A percentile compares a stretch with the other conserved stretches of the same genome.
phyloP scores from a whole-genome alignment of 2,329 filamentous ascomycete species.

The Nothomitra cinnamomea region DNA sequence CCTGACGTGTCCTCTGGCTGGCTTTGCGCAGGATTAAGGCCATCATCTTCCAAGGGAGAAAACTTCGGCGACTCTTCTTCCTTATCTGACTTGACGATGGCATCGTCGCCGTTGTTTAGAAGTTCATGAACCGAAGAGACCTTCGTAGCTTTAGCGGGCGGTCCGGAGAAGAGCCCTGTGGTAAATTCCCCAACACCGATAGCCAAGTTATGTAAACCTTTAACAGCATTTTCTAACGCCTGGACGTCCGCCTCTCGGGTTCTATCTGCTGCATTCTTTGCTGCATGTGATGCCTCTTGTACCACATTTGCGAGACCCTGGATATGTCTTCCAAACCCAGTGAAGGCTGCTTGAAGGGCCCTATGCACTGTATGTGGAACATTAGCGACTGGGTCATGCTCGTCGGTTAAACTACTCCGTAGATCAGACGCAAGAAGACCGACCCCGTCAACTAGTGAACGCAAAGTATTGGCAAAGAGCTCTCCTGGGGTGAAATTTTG shows the following conservation, averaged over 20 bases:
- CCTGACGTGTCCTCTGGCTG: not conserved
- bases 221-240: slow-evolving; percentile 21
- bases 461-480: slow-evolving; percentile 19
- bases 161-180: slow-evolving; percentile 18
- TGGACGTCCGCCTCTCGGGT: slow-evolving; percentile 21
- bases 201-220: slow-evolving; percentile 23
- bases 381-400: slow-evolving; percentile 19
- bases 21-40: not conserved
- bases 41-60: not conserved
- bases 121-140: not conserved
- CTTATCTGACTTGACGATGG: not conserved
- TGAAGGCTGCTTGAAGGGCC: slow-evolving; percentile 15
- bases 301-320: slow-evolving; percentile 21
- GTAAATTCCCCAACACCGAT: slow-evolving; percentile 24
- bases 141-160: not conserved
- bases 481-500: slow-evolving; percentile 15
- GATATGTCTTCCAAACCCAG: slow-evolving; percentile 21
- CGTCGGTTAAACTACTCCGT: slow-evolving; percentile 20
- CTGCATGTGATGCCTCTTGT: slow-evolving; percentile 21
- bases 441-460: slow-evolving; percentile 20
- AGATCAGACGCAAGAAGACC: slow-evolving; percentile 22
- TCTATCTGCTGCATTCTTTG: slow-evolving; percentile 20
- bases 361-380: slow-evolving; percentile 14
- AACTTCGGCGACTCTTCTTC: not conserved
- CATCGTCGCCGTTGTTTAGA: not conserved